These are phyloP conservation scores for Aspergillus sclerotiicarbonarius DNA, from an alignment of 495 filamentous ascomycete genomes.

Conservation along the genomic window DNA sequence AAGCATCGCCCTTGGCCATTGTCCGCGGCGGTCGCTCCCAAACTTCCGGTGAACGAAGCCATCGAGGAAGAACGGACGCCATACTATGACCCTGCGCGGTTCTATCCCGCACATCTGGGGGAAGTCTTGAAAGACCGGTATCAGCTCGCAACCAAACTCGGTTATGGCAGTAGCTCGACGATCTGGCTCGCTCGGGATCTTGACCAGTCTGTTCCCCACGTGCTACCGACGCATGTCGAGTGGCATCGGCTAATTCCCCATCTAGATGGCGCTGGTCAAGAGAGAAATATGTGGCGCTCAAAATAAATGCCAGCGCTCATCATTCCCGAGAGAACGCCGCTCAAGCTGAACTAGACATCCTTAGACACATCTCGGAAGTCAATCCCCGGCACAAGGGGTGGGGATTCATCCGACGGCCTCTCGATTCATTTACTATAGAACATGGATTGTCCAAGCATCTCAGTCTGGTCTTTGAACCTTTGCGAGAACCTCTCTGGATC, in stretches of 20 bases:
- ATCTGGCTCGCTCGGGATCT: constrained; percentile 41
- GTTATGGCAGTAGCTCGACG: constrained; percentile 35
- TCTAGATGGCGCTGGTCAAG: constrained; percentile 28
- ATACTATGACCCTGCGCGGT: constrained; percentile 32
- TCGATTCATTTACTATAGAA: constrained; percentile 31
- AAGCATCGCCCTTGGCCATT: no score
- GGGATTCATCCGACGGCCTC: constrained; percentile 24
- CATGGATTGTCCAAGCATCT: constrained; percentile 25
- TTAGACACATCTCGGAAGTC: constrained; percentile 15
- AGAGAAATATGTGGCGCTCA: constrained; percentile 34
- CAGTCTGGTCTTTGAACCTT: constrained; percentile 35
- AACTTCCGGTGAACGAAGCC: no score
- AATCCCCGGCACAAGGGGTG: constrained; percentile 45
- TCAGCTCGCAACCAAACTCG: constrained; percentile 39
- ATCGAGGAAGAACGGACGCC: constrained; percentile 38
- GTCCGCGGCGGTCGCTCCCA: no score
- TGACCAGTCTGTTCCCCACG: constrained; percentile 20
- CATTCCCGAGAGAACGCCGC: constrained; percentile 16
- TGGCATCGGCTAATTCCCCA: constrained; percentile 2
- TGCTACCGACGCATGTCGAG: no score
- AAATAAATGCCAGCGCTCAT: constrained; percentile 26
- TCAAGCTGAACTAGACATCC: constrained; percentile 19
- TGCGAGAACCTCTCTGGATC: constrained; percentile 34
- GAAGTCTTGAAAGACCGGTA: constrained; percentile 37
- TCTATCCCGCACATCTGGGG: constrained; percentile 36